Evolutionary conservation across 306 rosid species (phyloP), one percentile per base, ranked within the genome.

Genomic region (Macrotyloma uniflorum): DNA sequence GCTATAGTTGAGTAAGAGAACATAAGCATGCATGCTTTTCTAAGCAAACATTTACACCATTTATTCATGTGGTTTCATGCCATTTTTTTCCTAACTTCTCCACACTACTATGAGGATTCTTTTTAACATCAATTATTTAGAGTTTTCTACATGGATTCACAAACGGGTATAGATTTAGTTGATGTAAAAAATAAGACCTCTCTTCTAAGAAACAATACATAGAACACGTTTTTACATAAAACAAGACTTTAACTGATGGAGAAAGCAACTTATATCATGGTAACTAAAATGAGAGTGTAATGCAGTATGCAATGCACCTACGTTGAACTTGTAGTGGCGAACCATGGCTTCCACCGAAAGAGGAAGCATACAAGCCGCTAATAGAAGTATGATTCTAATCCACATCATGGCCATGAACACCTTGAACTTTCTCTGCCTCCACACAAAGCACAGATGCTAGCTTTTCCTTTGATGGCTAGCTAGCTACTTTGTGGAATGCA

Each of bases 261-360:
- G 11, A 36, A 36, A 38, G 43, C 13, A 38, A 9, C 13, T 38
- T 38, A 65, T 58, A 55, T 14, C 47, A 63, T 54, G 75, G 15
- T 22, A 75, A 46, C 50, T 43, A 51, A 76, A 70, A 33, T 8
- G 23, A 4, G 28, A 82, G 23, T 32, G 28, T 38, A 72, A 72
- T 49, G 14, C 13, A 35, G 19, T 51, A 35, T 7, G 32, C 13
- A 32, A 57, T 78, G 69, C 62, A 74, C 86, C 26, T 79, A 83
- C 86, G 15, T 83, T 83, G 81, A 83, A 83, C 80, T 83, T 83
- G 74, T 83, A 83, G 70, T 83, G 86, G 28, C 86, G 86, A 74
- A 79, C 78, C 22, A 74, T 78, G 70, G 70, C 86, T 79, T 83
- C 86, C 2, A 42, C 77, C 5, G 83, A 79, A 0, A 59, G 40